phyloP scores from a whole-genome alignment of 2,329 filamentous ascomycete species.

The Albifimbria verrucaria region DNA sequence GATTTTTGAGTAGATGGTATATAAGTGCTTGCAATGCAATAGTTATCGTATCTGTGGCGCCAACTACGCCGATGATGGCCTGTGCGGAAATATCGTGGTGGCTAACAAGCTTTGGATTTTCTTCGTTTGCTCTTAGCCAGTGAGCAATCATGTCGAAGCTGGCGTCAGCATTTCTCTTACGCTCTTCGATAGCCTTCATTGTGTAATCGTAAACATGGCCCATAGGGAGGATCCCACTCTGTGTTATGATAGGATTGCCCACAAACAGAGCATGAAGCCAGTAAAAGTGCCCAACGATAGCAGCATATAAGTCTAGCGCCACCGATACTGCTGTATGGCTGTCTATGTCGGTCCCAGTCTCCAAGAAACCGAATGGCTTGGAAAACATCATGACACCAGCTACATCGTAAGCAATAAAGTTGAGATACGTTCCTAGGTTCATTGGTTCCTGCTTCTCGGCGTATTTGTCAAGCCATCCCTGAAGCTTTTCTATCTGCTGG shows the following conservation, averaged over 20 bases:
- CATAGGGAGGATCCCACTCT: conserved; percentile 22
- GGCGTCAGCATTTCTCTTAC: conserved; percentile 17
- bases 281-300: conserved; percentile 19
- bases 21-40: conserved; percentile 10
- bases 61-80: conserved; percentile 7
- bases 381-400: conserved; percentile 11
- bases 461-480: conserved; percentile 5
- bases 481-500: conserved; percentile 4
- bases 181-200: conserved; percentile 17
- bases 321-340: conserved; percentile 22
- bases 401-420: conserved; percentile 9
- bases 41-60: conserved; percentile 9
- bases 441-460: conserved; percentile 4
- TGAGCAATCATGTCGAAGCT: conserved; percentile 20
- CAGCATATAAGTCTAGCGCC: conserved; percentile 13
- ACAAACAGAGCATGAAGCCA: conserved; percentile 21
- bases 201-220: conserved; percentile 22
- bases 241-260: conserved; percentile 23
- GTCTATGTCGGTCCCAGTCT: conserved; percentile 21
- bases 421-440: conserved; percentile 10
- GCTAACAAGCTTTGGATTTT: conserved; percentile 13
- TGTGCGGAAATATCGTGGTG: conserved; percentile 7
- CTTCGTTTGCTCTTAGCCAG: conserved; percentile 17
- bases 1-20: conserved; percentile 10
- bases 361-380: conserved; percentile 11